Conservation (phyloP, 106 monocot genomes). For the Apostasia ramifera region DNA sequence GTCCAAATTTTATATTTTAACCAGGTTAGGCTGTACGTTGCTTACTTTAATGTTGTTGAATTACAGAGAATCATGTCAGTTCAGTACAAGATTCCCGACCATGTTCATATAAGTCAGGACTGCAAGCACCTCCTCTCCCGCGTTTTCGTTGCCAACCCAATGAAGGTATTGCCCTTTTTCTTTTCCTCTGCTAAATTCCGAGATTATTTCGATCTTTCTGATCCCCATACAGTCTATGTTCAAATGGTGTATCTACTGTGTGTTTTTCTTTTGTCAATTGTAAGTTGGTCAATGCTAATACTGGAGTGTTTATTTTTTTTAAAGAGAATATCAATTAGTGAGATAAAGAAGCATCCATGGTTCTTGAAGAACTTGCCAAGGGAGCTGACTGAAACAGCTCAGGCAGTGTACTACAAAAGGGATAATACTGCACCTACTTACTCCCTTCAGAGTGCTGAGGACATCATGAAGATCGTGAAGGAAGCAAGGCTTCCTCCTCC, state of each 20-base stretch:
- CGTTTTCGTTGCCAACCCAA: conserved; percentile 53
- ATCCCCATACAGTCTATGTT: background rate
- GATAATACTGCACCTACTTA: conserved; percentile 23
- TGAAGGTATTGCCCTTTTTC: conserved; percentile 23
- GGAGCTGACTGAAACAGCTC: conserved; percentile 32
- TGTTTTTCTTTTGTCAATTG: too few species aligned
- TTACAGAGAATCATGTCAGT: conserved; percentile 62
- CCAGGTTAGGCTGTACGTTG: too few species aligned
- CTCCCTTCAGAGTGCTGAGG: conserved; percentile 38
- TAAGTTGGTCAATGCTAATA: too few species aligned
- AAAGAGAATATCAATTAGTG: conserved; percentile 43
- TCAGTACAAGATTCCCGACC: conserved; percentile 65
- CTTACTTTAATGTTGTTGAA: background rate
- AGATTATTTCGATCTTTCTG: too few species aligned
- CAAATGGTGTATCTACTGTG: too few species aligned
- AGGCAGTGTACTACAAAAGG: conserved; percentile 49
- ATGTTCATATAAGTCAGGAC: conserved; percentile 58
- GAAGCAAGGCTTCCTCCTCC: conserved; percentile 36
- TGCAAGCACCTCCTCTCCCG: conserved; percentile 53
- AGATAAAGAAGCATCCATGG: conserved; percentile 49
- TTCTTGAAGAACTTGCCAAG: conserved; percentile 54
- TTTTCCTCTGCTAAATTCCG: too few species aligned
- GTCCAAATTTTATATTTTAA: too few species aligned
- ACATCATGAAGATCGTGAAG: conserved; percentile 57
- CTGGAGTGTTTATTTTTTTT: background rate